A percentile compares a stretch with the other conserved stretches of the same genome.
Conservation (phyloP, 169 alveolate genomes). For the Plasmodium sp. region DNA sequence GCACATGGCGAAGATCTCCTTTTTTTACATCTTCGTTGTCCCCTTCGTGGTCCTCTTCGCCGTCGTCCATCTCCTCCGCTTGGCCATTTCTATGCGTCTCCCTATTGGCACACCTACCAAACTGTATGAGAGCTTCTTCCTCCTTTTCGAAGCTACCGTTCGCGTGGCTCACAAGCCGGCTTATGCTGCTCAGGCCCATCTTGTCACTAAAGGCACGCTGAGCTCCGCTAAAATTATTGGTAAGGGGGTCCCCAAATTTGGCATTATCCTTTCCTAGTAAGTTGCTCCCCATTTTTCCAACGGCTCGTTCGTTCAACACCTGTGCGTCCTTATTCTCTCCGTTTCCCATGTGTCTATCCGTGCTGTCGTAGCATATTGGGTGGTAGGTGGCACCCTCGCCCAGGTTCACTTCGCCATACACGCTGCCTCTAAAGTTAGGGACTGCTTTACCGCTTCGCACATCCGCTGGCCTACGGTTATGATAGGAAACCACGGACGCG, state of each 20-base stretch:
- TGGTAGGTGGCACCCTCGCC: background rate
- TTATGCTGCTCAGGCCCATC: background rate
- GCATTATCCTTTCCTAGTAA: background rate
- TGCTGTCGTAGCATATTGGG: background rate
- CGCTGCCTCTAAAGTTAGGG: background rate
- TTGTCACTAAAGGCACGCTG: background rate
- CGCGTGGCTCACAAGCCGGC: background rate
- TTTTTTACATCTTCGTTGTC: background rate
- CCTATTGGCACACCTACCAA: background rate
- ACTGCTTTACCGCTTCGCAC: background rate
- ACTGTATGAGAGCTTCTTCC: background rate
- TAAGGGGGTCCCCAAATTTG: background rate
- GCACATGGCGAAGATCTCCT: background rate
- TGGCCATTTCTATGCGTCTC: background rate
- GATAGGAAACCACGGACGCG: background rate
- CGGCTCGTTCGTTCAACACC: background rate
- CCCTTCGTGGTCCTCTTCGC: background rate
- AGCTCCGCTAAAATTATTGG: constrained; percentile 7
- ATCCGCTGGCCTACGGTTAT: background rate
- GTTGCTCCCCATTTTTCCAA: background rate
- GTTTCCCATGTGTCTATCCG: background rate
- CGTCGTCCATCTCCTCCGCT: background rate
- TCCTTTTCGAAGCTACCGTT: background rate
- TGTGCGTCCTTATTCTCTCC: background rate
- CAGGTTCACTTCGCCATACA: background rate